Percentiles rank a stretch among this genome's conserved stretches.
phyloP scores from a whole-genome alignment of 805 yeast genomes.

The Saturnispora halmiae region DNA sequence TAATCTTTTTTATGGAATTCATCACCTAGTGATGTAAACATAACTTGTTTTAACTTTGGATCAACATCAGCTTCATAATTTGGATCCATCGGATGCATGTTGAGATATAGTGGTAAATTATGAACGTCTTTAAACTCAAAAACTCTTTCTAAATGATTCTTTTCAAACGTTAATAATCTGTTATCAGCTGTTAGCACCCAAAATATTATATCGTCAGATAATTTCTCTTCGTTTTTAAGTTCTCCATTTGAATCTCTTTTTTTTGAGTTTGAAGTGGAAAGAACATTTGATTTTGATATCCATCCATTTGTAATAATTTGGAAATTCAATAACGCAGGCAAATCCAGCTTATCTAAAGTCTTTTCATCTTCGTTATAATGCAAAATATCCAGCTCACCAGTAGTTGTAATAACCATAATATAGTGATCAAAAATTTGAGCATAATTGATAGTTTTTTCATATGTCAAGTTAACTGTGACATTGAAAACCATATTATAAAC shows the following conservation, averaged over 20 bases:
- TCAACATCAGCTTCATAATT: constrained; percentile 49
- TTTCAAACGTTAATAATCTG: constrained; percentile 54
- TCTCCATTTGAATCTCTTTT: constrained; percentile 22
- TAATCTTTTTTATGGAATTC: constrained; percentile 45
- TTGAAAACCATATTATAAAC: constrained; percentile 57
- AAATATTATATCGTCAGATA: constrained; percentile 36
- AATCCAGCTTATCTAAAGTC: constrained; percentile 23
- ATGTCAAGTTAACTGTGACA: constrained; percentile 39
- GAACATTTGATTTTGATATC: constrained; percentile 42
- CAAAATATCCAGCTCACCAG: constrained; percentile 61
- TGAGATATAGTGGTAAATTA: constrained; percentile 36
- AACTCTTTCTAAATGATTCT: constrained; percentile 45
- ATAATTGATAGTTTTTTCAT: constrained; percentile 54
- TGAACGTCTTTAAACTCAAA: constrained; percentile 43
- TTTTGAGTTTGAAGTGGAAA: constrained; percentile 32
- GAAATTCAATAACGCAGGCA: constrained; percentile 29
- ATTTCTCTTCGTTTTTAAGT: constrained; percentile 17
- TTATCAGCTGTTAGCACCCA: constrained; percentile 72
- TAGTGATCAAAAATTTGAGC: constrained; percentile 56
- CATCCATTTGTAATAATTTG: constrained; percentile 60
- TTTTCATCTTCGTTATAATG: constrained; percentile 27
- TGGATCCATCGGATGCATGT: constrained; percentile 40
- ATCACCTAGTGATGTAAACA: constrained; percentile 60
- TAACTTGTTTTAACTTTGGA: constrained; percentile 63
- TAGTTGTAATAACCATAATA: constrained; percentile 52